Base-by-base conservation (phyloP, 768 basidiomycete species). In the Mycena latifolia region DNA sequence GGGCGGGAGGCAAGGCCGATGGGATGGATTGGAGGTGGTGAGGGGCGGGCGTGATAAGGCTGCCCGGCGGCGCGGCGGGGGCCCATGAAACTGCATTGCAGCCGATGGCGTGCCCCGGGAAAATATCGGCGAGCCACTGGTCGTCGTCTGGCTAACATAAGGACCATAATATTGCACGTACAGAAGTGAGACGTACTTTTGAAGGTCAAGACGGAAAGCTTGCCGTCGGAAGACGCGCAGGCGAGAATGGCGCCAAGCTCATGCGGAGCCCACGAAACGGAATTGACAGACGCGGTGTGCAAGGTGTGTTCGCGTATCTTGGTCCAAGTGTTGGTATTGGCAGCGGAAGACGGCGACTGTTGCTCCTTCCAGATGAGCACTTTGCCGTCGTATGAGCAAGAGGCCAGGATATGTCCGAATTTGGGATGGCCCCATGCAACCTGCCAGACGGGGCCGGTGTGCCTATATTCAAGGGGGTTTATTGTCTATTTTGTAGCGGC, bases 1-100 rank as follows among this genome's bases (percentile, higher is more conserved):
- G 76, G 5, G 76, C 69, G 20, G 78, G 77, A 48, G 75, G 22
- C 76, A 76, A 9, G 81, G 75, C 76, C 85, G 85, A 22, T 81
- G 86, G 84, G 20, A 81, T 77, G 64, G 86, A 71, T 57, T 82
- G 80, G 12, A 76, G 76, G 69, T 84, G 86, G 71, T 88, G 87
- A 24, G 68, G 43, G 1, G 61, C 65, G 7, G 92, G 90, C 2
- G 88, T 86, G 68, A 94, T 92, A 61, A 96, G 88, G 15, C 92
- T 92, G 37, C 94, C 94, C 5, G 95, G 92, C 35, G 92, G 87
- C 47, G 90, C 89, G 41, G 96, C 94, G 1, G 98, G 97, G 0
- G 96, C 95, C 98, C 98, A 99, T 8, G 96, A 96, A 52, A 99
- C 93, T 56, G 96, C 94, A 74, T 98, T 99, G 77, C 95, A 98